Conservation (phyloP, 2,329 filamentous ascomycete species). For the Pseudogymnoascus sp. region DNA sequence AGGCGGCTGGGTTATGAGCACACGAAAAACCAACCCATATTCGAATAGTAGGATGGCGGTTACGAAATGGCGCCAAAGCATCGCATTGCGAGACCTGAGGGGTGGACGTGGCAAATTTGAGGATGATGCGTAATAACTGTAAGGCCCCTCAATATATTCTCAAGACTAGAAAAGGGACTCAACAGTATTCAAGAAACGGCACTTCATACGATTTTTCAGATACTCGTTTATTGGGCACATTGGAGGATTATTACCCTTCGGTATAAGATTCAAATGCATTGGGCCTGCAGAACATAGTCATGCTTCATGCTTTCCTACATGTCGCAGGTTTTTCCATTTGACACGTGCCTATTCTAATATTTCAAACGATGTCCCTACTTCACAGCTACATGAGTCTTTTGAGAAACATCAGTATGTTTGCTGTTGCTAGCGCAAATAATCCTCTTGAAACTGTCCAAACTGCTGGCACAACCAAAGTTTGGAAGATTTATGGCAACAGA, state of each 20-base stretch:
- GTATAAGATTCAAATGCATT: not conserved
- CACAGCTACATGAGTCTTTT: not conserved
- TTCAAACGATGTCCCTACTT: not conserved
- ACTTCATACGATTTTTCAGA: not conserved
- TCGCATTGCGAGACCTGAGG: not conserved
- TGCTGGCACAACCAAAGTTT: not conserved
- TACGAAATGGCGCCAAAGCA: not conserved
- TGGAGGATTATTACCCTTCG: not conserved
- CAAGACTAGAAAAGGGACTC: not conserved
- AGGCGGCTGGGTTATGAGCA: not conserved
- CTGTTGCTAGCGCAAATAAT: not conserved
- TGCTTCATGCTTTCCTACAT: not conserved
- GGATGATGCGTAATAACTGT: conserved; percentile 2
- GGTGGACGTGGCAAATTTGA: not conserved
- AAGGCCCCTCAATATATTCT: conserved; percentile 3
- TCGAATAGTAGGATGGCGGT: not conserved
- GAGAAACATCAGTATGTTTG: not conserved
- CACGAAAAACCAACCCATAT: not conserved
- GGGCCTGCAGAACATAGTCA: not conserved
- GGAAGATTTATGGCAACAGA: not conserved
- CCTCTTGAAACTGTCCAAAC: not conserved
- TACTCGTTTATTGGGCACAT: not conserved
- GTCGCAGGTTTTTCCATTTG: not conserved
- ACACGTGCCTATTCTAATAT: not conserved
- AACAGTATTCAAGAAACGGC: conserved; percentile 3